Evolutionary conservation across 345 rosid species (phyloP), one percentile per base, ranked within the genome.

Genomic region (Salix purpurea): DNA sequence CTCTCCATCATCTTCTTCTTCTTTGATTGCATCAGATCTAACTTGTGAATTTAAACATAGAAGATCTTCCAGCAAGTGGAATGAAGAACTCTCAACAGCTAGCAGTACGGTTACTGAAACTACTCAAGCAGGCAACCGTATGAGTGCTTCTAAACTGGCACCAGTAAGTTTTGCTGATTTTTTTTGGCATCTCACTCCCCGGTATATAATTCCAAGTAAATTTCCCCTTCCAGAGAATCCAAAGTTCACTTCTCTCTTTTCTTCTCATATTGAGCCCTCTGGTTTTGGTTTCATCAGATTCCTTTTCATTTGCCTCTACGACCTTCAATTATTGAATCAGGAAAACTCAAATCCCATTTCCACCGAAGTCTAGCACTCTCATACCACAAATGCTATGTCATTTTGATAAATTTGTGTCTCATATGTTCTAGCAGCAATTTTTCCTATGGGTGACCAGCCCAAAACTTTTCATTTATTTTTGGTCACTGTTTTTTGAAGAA

Each of bases 11-110:
- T 84, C 92, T 80, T 81, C 89, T n/a, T 78, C 85, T 65, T 83
- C 86, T 74, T 86, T 74, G 66, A 73, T 85, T 76, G 70, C 87
- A 74, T 80, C 84, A 32, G 97, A 91, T 79, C 72, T 82, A 70
- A 86, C 94, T 83, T 67, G 52, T 75, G 91, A 88, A 82, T 83
- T 80, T 68, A 88, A 85, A 61, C 97, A 89, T 84, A 85, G 76
- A 80, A 86, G 90, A 83, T 89, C 92, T 76, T 88, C 94, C 71
- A 90, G 97, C 93, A 90, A 85, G 88, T 83, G 89, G 88, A 92
- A 90, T 86, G 91, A 85, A 37, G 97, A 96, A 74, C 82, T 90
- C 80, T 91, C 94, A 62, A 87, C 91, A 28, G 77, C 78, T 73
- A 83, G 90, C 83, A 89, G 96, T 83, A 80, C 88, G 12, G 78